Evolutionary conservation across 1,139 yeast species (phyloP).

Genomic region (Pneumocystis murina): DNA sequence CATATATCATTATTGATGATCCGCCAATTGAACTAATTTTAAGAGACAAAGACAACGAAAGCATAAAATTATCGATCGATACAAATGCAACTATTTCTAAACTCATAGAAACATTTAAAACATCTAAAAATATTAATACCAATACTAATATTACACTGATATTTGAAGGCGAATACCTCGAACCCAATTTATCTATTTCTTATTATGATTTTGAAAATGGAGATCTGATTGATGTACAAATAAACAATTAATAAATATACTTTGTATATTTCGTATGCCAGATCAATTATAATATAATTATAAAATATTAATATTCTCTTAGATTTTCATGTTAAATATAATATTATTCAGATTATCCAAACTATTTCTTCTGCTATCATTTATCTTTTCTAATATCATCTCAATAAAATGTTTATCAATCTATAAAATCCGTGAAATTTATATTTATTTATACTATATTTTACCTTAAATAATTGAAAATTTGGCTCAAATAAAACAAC

Average conservation of each 20-base stretch:
- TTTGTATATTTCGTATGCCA: not conserved
- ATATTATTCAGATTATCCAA: not conserved
- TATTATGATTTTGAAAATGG: not conserved
- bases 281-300: not conserved
- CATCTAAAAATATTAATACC: not conserved
- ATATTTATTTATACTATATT: not conserved
- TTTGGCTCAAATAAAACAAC: not conserved
- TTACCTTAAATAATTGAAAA: not conserved
- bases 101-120: not conserved
- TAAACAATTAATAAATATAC: not conserved
- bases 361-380: not conserved
- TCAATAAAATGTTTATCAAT: not conserved
- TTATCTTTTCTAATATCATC: not conserved
- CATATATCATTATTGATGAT: not conserved
- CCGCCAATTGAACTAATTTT: not conserved
- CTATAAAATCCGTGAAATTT: not conserved
- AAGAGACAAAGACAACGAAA: not conserved
- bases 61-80: not conserved
- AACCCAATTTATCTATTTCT: not conserved
- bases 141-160: not conserved
- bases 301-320: not conserved
- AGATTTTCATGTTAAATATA: not conserved
- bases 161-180: not conserved
- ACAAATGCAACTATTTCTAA: not conserved
- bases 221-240: not conserved